Evolutionary conservation across 2,329 filamentous ascomycete genomes (phyloP).

Genomic region (Penicillium sp.): DNA sequence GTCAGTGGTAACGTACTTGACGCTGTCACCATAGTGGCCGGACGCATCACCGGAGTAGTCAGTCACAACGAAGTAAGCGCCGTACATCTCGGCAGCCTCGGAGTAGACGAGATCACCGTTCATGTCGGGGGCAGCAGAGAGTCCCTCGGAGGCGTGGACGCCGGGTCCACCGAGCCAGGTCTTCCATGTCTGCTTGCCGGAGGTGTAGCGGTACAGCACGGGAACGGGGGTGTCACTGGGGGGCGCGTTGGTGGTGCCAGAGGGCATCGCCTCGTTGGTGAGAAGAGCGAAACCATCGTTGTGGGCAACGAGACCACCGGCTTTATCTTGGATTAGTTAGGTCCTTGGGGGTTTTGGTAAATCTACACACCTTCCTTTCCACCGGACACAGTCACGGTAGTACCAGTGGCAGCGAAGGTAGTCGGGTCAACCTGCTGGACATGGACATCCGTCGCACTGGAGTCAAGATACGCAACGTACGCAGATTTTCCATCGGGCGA

Average conservation of each 20-base stretch:
- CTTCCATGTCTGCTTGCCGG: conserved; percentile 59
- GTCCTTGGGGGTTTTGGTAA: neutral
- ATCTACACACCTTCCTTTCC: conserved; percentile 53
- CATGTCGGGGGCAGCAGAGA: conserved; percentile 58
- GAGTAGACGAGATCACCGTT: conserved; percentile 66
- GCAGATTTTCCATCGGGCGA: conserved; percentile 62
- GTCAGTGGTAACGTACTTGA: conserved; percentile 52
- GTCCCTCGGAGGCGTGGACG: conserved; percentile 50
- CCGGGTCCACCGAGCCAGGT: conserved; percentile 61
- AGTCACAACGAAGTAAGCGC: conserved; percentile 64
- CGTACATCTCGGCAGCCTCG: conserved; percentile 57
- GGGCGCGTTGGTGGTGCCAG: conserved; percentile 51
- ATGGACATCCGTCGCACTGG: conserved; percentile 57
- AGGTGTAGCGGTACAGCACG: conserved; percentile 61
- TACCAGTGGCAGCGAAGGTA: conserved; percentile 58
- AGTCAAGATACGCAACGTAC: conserved; percentile 63
- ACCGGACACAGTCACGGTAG: conserved; percentile 53
- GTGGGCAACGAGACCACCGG: conserved; percentile 63
- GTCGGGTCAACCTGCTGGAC: conserved; percentile 58
- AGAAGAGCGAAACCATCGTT: conserved; percentile 65
- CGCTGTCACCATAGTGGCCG: conserved; percentile 62
- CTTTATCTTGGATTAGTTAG: conserved; percentile 27
- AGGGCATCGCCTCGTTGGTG: conserved; percentile 58
- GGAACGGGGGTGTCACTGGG: conserved; percentile 55
- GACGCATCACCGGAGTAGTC: conserved; percentile 56